These are phyloP conservation scores for Nannochloropsis salina DNA, from an alignment of 108 stramenopile species.

Conservation along the genomic window DNA sequence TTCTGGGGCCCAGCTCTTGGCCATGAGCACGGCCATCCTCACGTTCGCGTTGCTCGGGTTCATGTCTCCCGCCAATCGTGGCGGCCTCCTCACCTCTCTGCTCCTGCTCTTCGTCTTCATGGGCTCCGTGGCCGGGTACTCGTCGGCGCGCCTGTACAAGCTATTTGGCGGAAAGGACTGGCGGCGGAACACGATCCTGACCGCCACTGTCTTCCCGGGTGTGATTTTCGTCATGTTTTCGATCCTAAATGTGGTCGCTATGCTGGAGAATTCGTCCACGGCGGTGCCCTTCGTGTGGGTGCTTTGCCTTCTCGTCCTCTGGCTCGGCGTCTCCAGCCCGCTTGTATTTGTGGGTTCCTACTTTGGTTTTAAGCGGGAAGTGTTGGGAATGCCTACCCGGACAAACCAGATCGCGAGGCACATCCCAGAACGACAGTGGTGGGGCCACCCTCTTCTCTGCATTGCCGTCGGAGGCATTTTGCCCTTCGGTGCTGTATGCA, in stretches of 20 bases:
- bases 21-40: conserved; percentile 68
- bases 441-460: conserved; percentile 64
- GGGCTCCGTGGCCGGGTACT: conserved; percentile 81
- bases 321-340: conserved; percentile 64
- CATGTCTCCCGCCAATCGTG: conserved; percentile 86
- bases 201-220: conserved; percentile 54
- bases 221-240: conserved; percentile 52
- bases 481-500: conserved; percentile 91
- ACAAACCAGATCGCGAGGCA: conserved; percentile 76
- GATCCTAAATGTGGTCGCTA: conserved; percentile 62
- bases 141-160: conserved; percentile 82
- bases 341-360: conserved; percentile 91
- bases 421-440: conserved; percentile 79
- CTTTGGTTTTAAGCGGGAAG: conserved; percentile 76
- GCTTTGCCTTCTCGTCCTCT: conserved; percentile 62
- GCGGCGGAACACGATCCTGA: conserved; percentile 53
- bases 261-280: conserved; percentile 74
- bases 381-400: conserved; percentile 72
- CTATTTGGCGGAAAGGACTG: conserved; percentile 72
- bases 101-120: conserved; percentile 82
- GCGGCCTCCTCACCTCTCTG: conserved; percentile 84
- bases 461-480: conserved; percentile 85
- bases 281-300: conserved; percentile 85
- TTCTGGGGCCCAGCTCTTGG: conserved; percentile 83
- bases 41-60: conserved; percentile 73